These are phyloP conservation scores for Vanilla planifolia DNA, from an alignment of 106 monocot species.

Conservation along the genomic window DNA sequence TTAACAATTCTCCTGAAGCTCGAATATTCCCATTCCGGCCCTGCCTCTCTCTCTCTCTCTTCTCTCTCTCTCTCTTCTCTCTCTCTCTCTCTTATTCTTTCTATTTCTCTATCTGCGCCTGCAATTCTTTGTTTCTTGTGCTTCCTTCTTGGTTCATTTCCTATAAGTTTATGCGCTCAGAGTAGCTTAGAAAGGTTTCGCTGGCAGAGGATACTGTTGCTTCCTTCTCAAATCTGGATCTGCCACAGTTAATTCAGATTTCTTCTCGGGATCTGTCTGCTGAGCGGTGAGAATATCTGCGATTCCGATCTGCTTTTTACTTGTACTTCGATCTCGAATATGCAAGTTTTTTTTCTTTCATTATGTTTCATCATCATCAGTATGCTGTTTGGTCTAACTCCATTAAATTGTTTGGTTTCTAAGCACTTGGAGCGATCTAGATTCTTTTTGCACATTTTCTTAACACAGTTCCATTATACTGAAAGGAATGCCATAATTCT, in stretches of 20 bases:
- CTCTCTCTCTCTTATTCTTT: too few relatives aligned
- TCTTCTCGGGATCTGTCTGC: not conserved
- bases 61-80: too few relatives aligned
- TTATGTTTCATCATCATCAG: not conserved
- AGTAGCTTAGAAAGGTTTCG: too few relatives aligned
- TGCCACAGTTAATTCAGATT: not conserved
- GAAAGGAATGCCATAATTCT: not conserved
- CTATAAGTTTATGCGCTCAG: too few relatives aligned
- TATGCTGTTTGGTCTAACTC: not conserved
- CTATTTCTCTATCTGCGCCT: too few relatives aligned
- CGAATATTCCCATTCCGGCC: too few relatives aligned
- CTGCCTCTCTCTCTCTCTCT: too few relatives aligned
- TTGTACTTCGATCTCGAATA: not conserved
- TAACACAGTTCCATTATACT: not conserved
- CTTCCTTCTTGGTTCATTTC: too few relatives aligned
- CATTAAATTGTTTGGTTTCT: not conserved
- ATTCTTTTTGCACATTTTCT: not conserved
- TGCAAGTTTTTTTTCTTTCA: not conserved
- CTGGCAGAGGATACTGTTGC: too few relatives aligned
- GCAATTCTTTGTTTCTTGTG: too few relatives aligned
- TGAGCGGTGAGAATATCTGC: not conserved
- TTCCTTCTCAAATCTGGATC: too few relatives aligned
- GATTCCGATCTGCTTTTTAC: slow-evolving; percentile 6
- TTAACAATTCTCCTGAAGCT: too few relatives aligned
- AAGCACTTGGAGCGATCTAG: not conserved